Base-by-base conservation (phyloP, 139 green algal genomes). In the Klebsormidium nitens region DNA sequence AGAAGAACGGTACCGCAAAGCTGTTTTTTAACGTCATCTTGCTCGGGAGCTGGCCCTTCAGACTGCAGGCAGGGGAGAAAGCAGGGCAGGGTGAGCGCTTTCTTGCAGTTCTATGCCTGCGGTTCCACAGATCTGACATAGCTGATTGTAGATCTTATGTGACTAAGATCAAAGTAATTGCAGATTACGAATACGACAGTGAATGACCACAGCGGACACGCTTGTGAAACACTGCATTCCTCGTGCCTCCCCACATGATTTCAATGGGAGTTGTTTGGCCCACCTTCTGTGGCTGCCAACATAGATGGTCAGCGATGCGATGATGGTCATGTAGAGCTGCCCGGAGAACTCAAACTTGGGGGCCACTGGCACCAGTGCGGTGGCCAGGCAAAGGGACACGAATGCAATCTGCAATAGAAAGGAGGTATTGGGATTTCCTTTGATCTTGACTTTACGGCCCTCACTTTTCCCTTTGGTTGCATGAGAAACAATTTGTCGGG, bases 231-330 rank as follows among this genome's bases (percentile, higher is more conserved):
- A n/a, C n/a, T n/a, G n/a, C n/a, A n/a, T n/a, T n/a, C n/a, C n/a
- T n/a, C n/a, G n/a, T n/a, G n/a, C n/a, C n/a, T n/a, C n/a, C n/a
- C n/a, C n/a, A n/a, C n/a, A n/a, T n/a, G n/a, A n/a, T n/a, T n/a
- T n/a, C n/a, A 66, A 66, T 4, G 26, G 32, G 59, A 66, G 26
- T n/a, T 11, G 23, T 17, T 5, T n/a, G 11, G 29, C 29, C 5
- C 36, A 71, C 63, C 63, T 71, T 8, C 64, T 42, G 49, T 71
- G 64, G 14, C 64, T 71, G 44, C 64, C 64, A 17, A 71, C 64
- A 34, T 71, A 71, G 44, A 71, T 34, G 49, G 64, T 44, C 64
- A 42, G 65, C 34, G 65, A 19, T 19, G 64, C 64, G 44, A 71
- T n/a, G 8, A 61, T 32, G 8, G n/a, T n/a, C 6, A 71, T 65